Evolutionary conservation across 2,329 filamentous ascomycete genomes (phyloP).

Genomic region (Claviceps sp.): DNA sequence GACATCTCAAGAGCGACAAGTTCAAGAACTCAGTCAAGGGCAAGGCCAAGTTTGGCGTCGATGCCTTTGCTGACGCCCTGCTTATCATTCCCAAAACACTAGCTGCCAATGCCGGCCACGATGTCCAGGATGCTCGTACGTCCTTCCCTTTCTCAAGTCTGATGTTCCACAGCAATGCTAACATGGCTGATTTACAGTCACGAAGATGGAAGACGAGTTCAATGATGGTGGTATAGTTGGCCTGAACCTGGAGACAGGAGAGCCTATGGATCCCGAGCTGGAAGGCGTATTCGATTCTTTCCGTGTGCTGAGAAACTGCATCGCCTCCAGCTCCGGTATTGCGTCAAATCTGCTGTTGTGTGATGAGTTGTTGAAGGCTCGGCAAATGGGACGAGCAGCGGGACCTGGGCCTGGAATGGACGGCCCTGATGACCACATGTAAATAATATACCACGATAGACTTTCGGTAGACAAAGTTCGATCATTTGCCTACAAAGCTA

Average conservation of each 20-base stretch:
- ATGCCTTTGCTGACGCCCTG: slow-evolving; percentile 87
- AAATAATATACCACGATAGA: slow-evolving; percentile 18
- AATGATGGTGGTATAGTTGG: slow-evolving; percentile 75
- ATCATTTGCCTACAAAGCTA: too few relatives aligned
- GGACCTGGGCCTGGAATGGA: slow-evolving; percentile 54
- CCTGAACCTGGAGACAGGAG: slow-evolving; percentile 71
- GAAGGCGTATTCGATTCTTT: slow-evolving; percentile 94
- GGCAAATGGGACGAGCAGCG: slow-evolving; percentile 70
- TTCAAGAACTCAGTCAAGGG: slow-evolving; percentile 90
- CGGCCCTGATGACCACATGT: slow-evolving; percentile 40
- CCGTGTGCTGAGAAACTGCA: slow-evolving; percentile 82
- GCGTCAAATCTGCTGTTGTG: slow-evolving; percentile 90
- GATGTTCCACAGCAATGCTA: slow-evolving; percentile 5
- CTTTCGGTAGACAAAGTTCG: neutral
- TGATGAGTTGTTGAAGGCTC: slow-evolving; percentile 92
- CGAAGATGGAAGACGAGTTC: slow-evolving; percentile 73
- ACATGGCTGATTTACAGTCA: slow-evolving; percentile 40
- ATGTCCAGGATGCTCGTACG: slow-evolving; percentile 89
- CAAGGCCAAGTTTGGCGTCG: slow-evolving; percentile 92
- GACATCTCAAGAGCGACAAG: slow-evolving; percentile 72
- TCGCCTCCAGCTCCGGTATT: slow-evolving; percentile 89
- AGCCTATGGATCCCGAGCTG: slow-evolving; percentile 88
- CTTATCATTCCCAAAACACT: slow-evolving; percentile 95
- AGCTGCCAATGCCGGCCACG: slow-evolving; percentile 88
- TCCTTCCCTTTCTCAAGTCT: slow-evolving; percentile 13